Base-by-base conservation (phyloP, 2,329 filamentous ascomycete genomes). In the Scedosporium minutisporum region DNA sequence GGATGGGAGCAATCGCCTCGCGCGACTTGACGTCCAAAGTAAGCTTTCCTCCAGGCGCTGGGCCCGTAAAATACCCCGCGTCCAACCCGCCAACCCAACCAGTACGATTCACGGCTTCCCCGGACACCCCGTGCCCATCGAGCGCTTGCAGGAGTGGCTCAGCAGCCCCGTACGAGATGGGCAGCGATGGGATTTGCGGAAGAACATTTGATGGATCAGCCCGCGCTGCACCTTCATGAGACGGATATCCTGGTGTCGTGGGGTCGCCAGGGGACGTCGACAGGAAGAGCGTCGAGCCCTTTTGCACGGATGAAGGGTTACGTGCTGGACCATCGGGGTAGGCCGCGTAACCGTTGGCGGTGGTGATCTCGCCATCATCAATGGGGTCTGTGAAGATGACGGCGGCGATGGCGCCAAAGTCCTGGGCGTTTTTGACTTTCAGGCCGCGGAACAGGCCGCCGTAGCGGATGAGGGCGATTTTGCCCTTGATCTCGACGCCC, bases 221-320 rank as follows among this genome's bases (percentile, higher is more conserved):
- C 10, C 91, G 84, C 29, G 87, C 85, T 5, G 80, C 85, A 29
- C 84, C 90, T 14, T 88, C 86, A 69, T 88, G 88, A 0, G 89
- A 93, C 1, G 91, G 86, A 70, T 93, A 93, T 4, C 91, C 91
- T 1, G 89, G 89, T 0, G 91, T 96, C 0, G 91, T 95, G 46
- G 90, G 90, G 67, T 95, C 78, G 65, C 86, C 84, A 60, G 75
- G 80, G 67, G 72, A 77, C 64, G 74, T 80, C 71, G 86, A 87
- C 33, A 92, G 72, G 69, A 89, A 92, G 69, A 91, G 82, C 2
- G 86, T 83, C 69, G 89, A 92, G 44, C 91, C 91, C 69, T 91
- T 80, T 71, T 96, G 90, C 7, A 95, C 89, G 62, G 87, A 84
- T 67, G 84, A 88, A 6, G 90, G 90, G 65, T 95, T 84, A 69